phyloP scores from a whole-genome alignment of 2,329 filamentous ascomycete genomes.

The Colletotrichum kahawae region DNA sequence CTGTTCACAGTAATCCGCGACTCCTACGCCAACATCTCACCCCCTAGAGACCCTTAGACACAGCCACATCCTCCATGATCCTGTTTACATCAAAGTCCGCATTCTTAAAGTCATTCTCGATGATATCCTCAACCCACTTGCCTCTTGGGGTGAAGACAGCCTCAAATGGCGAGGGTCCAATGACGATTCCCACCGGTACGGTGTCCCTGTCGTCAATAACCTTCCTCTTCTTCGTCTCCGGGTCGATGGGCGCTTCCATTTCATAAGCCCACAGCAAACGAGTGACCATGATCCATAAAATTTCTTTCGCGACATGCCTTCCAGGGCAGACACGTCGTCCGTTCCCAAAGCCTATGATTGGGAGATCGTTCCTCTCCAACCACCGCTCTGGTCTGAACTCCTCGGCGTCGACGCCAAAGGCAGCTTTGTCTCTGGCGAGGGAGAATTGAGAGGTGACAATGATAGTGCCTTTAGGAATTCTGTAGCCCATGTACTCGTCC shows the following conservation, averaged over 20 bases:
- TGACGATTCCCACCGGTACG: neutral
- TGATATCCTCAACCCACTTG: neutral
- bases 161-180: neutral
- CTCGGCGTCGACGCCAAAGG: conserved; percentile 51
- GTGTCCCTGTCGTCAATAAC: neutral
- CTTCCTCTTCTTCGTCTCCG: neutral
- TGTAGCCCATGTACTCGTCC: conserved; percentile 27
- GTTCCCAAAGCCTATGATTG: conserved; percentile 39
- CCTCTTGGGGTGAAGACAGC: neutral
- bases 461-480: conserved; percentile 34
- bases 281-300: conserved; percentile 44
- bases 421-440: conserved; percentile 38
- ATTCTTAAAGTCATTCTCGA: neutral
- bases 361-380: conserved; percentile 34
- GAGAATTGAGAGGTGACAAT: conserved; percentile 46
- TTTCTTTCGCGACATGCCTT: conserved; percentile 49
- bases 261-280: conserved; percentile 57
- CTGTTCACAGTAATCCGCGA: neutral
- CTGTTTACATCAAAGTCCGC: neutral
- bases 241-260: conserved; percentile 25
- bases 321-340: conserved; percentile 50
- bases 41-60: neutral
- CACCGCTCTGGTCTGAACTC: conserved; percentile 53
- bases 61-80: neutral
- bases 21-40: neutral